phyloP scores from a whole-genome alignment of 140 eudicot species.

The Anethum foeniculum region DNA sequence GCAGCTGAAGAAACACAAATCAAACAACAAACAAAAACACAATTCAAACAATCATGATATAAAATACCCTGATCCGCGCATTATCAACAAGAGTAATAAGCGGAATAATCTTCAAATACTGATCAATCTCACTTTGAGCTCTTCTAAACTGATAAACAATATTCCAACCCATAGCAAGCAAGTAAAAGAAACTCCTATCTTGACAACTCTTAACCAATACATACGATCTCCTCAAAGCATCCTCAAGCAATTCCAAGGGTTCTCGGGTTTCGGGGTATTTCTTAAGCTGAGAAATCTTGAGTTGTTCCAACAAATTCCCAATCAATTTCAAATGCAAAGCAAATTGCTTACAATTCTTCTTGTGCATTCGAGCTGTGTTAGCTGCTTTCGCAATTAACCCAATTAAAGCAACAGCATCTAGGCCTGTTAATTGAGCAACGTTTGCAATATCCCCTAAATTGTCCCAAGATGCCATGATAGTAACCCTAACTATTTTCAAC shows the following conservation, averaged over 20 bases:
- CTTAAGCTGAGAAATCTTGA: conserved; percentile 71
- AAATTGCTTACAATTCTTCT: conserved; percentile 79
- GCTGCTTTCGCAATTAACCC: conserved; percentile 88
- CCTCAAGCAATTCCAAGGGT: conserved; percentile 91
- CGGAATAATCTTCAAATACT: conserved; percentile 85
- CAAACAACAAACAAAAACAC: not conserved
- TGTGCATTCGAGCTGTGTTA: conserved; percentile 82
- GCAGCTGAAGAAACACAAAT: not conserved
- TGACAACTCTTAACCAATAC: conserved; percentile 87
- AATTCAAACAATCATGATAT: not conserved
- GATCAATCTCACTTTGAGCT: conserved; percentile 89
- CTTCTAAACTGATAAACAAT: conserved; percentile 86
- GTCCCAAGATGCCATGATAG: conserved; percentile 48
- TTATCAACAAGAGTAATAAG: conserved; percentile 91
- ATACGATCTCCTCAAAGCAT: conserved; percentile 84
- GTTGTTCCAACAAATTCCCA: conserved; percentile 68
- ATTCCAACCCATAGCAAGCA: conserved; percentile 99
- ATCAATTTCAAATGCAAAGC: conserved; percentile 84
- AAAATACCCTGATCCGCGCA: conserved; percentile 82
- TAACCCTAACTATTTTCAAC: not conserved
- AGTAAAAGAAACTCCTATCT: conserved; percentile 73
- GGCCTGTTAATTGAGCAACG: conserved; percentile 68
- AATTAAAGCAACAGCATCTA: conserved; percentile 65
- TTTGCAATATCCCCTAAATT: conserved; percentile 75
- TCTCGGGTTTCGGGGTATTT: conserved; percentile 88